These are phyloP conservation scores for Populus deltoides DNA, from an alignment of 345 rosid genomes.

Conservation along the genomic window DNA sequence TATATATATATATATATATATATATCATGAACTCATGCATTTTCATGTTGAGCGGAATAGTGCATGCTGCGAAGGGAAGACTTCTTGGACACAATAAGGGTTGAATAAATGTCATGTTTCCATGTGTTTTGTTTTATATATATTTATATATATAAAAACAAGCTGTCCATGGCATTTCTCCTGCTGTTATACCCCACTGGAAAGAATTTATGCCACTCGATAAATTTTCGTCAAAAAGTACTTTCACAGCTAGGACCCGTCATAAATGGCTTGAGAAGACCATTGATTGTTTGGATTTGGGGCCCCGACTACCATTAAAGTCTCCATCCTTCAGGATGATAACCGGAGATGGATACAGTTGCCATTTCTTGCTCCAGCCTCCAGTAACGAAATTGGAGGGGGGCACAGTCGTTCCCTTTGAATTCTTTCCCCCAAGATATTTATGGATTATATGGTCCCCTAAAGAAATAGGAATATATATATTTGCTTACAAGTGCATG, in stretches of 20 bases:
- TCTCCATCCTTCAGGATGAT: background rate
- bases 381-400: background rate
- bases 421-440: no score
- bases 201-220: background rate
- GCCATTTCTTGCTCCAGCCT: background rate
- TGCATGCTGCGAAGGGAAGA: background rate
- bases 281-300: conserved; percentile 4
- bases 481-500: no score
- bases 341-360: background rate
- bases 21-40: background rate
- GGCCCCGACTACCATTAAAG: background rate
- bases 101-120: background rate
- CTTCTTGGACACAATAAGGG: background rate
- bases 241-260: background rate
- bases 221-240: background rate
- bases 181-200: background rate
- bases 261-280: background rate
- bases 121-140: background rate
- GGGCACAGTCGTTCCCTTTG: no score
- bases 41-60: background rate
- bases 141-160: background rate
- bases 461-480: no score
- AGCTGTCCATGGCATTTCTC: background rate
- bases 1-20: background rate
- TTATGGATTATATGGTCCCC: no score